phyloP scores from a whole-genome alignment of 345 rosid species.

The Gossypium longicalyx region DNA sequence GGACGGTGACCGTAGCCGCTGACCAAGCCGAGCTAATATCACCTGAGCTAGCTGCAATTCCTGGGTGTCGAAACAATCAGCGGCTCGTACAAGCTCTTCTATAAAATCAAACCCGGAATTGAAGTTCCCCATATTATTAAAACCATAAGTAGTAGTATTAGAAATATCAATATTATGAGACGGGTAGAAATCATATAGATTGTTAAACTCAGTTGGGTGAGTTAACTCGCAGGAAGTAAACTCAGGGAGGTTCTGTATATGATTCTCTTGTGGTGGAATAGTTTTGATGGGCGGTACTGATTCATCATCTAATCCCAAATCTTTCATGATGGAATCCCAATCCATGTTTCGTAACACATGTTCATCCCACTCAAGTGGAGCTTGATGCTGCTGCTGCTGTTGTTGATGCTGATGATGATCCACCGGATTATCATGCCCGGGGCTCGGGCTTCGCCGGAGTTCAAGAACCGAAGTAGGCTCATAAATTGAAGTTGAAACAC shows the following conservation, averaged over 20 bases:
- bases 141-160: conserved; percentile 19
- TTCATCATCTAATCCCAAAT: conserved; percentile 67
- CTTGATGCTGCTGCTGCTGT: background rate
- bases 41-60: conserved; percentile 70
- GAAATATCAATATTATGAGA: conserved; percentile 17
- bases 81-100: conserved; percentile 75
- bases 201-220: conserved; percentile 41
- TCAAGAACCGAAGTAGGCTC: conserved; percentile 89
- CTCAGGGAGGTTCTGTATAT: conserved; percentile 26
- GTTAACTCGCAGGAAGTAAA: conserved; percentile 18
- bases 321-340: conserved; percentile 88
- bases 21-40: conserved; percentile 73
- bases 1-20: conserved; percentile 46
- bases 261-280: conserved; percentile 13
- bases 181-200: conserved; percentile 37
- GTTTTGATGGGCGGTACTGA: conserved; percentile 33
- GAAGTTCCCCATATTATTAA: conserved; percentile 22
- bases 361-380: conserved; percentile 49
- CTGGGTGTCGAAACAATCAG: conserved; percentile 76
- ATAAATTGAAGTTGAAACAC: conserved; percentile 26
- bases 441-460: conserved; percentile 50
- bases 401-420: conserved; percentile 10
- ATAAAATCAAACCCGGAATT: conserved; percentile 51
- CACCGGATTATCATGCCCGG: conserved; percentile 30
- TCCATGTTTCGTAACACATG: conserved; percentile 63